Percentiles rank a stretch among this genome's conserved stretches.
phyloP scores from a whole-genome alignment of 805 yeast species.

The Torulaspora delbrueckii region DNA sequence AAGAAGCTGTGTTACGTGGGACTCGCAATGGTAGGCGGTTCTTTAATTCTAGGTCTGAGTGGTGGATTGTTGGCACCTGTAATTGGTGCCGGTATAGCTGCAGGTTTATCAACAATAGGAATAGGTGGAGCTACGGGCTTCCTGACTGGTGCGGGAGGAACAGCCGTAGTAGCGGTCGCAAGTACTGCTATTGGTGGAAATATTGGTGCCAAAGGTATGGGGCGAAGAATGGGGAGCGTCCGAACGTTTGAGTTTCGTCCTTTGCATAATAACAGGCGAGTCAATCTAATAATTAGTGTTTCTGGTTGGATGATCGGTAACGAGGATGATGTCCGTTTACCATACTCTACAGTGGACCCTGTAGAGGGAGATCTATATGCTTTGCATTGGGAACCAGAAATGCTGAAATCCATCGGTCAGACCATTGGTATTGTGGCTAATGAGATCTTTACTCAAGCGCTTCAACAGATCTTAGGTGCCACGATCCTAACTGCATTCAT shows the following conservation, averaged over 20 bases:
- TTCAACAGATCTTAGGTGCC: slow-evolving; percentile 92
- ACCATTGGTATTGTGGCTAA: slow-evolving; percentile 90
- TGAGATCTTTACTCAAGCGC: slow-evolving; percentile 86
- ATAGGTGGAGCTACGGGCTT: slow-evolving; percentile 90
- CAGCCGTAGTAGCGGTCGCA: slow-evolving; percentile 86
- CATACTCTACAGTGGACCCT: slow-evolving; percentile 95
- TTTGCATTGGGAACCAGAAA: slow-evolving; percentile 95
- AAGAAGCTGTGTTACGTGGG: slow-evolving; percentile 83
- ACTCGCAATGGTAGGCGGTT: slow-evolving; percentile 93
- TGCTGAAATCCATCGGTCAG: slow-evolving; percentile 93
- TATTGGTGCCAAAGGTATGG: slow-evolving; percentile 83
- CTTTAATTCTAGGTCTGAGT: slow-evolving; percentile 86
- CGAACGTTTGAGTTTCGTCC: slow-evolving; percentile 92
- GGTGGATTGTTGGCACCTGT: slow-evolving; percentile 97
- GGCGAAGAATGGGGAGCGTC: slow-evolving; percentile 82
- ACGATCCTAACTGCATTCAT: slow-evolving; percentile 84
- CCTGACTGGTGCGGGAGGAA: slow-evolving; percentile 94
- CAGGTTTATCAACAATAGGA: slow-evolving; percentile 93
- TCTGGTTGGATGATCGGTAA: slow-evolving; percentile 98
- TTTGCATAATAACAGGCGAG: slow-evolving; percentile 81
- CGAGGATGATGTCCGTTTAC: slow-evolving; percentile 91
- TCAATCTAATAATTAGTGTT: slow-evolving; percentile 81
- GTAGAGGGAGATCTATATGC: slow-evolving; percentile 96
- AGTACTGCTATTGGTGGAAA: slow-evolving; percentile 88
- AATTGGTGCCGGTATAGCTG: slow-evolving; percentile 97